Base-by-base conservation (phyloP, 371 early-diverging fungal species). In the Thermomucor indicae-seudaticae region DNA sequence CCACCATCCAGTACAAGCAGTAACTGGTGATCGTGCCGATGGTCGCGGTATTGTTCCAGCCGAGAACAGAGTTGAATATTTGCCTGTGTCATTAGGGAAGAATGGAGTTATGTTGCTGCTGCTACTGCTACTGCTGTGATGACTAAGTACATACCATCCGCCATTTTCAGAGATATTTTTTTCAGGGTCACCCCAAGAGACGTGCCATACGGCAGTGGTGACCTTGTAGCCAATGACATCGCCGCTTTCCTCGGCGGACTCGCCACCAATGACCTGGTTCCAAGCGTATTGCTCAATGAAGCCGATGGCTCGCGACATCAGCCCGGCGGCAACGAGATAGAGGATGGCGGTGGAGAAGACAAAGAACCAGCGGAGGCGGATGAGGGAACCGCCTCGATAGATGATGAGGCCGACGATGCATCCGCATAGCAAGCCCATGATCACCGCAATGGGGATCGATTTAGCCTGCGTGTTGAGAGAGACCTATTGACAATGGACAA, bases 281-380 rank as follows among this genome's bases (percentile, higher is more conserved):
- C 82, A 79, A 8, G 58, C 54, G 55, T 86, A 60, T 42, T 68
- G 67, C 57, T 88, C 86, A 49, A 88, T 75, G 43, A 35, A 67
- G 27, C 79, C 70, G 32, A 88, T 79, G 30, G 63, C 62, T 27
- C 68, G 76, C 22, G 83, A 58, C 52, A 86, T 65, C 19, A 90
- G 70, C 25, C 93, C 94, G 46, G 88, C 88, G 41, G 90, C 83
- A 39, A 93, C 80, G 49, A 92, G 70, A 37, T 90, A 79, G 30
- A 93, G 64, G 31, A 92, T 55, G 40, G 80, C 65, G 0, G 91
- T 85, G 14, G 88, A 84, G 30, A 71, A 56, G 10, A 85, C 75
- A 64, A 92, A 92, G 73, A 92, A 92, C 66, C 75, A 80, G 47
- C 83, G 84, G 25, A 91, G 64, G 4, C 71, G 66, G 64, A 91